Evolutionary conservation across 352 stramenopile genomes (phyloP).

Genomic region (Phytophthora boehmeriae): DNA sequence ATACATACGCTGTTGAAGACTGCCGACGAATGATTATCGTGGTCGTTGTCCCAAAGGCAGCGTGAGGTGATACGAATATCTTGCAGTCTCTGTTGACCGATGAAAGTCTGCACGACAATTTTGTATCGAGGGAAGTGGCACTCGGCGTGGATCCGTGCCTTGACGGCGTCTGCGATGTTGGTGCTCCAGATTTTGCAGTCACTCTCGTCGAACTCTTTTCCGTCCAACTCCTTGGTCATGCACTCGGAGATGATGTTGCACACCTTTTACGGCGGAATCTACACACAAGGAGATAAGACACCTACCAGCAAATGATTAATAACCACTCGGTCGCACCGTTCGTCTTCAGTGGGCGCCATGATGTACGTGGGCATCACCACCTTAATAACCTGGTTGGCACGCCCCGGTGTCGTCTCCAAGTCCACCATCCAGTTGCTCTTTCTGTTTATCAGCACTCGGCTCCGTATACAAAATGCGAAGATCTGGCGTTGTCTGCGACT

Average conservation of each 20-base stretch:
- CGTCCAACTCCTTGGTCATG: conserved; percentile 68
- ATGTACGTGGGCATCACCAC: conserved; percentile 86
- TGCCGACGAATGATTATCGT: conserved; percentile 93
- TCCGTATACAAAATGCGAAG: conserved; percentile 7
- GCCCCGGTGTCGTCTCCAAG: conserved; percentile 38
- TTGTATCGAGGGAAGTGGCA: conserved; percentile 92
- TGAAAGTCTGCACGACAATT: conserved; percentile 93
- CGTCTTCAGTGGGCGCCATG: conserved; percentile 81
- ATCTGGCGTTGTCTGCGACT: conserved; percentile 30
- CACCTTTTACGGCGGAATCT: conserved; percentile 82
- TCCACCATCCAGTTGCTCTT: conserved; percentile 52
- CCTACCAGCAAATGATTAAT: background rate
- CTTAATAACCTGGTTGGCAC: conserved; percentile 74
- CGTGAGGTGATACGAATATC: conserved; percentile 92
- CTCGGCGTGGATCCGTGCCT: conserved; percentile 61
- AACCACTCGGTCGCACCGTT: conserved; percentile 43
- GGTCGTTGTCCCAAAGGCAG: conserved; percentile 94
- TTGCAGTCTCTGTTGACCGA: conserved; percentile 94
- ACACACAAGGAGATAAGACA: background rate
- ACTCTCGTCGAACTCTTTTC: conserved; percentile 78
- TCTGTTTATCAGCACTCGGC: background rate
- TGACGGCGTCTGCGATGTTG: conserved; percentile 71
- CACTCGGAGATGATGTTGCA: conserved; percentile 76
- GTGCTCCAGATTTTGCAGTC: conserved; percentile 72
- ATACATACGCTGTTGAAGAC: conserved; percentile 85